Evolutionary conservation across 177 flowering plant genomes (phyloP).

Genomic region (Vitis hybrid): DNA sequence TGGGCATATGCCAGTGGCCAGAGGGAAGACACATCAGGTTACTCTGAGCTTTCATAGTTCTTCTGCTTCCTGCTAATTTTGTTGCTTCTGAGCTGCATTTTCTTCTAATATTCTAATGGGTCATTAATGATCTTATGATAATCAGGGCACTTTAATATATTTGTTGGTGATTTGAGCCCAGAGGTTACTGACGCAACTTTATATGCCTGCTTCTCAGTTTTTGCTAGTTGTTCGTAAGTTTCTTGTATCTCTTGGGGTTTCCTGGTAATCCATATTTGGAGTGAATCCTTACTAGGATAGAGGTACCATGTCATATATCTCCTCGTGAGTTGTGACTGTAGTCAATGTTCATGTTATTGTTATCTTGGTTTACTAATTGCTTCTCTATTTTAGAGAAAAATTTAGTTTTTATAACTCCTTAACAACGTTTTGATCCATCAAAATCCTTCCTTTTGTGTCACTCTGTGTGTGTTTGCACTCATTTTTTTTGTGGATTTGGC

Average conservation of each 20-base stretch:
- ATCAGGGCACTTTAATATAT: conserved; percentile 24
- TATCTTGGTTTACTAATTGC: too few species aligned
- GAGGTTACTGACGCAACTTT: conserved; percentile 31
- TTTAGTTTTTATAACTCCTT: too few species aligned
- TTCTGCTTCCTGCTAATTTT: not conserved
- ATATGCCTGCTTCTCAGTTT: conserved; percentile 30
- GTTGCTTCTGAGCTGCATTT: not conserved
- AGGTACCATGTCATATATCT: too few species aligned
- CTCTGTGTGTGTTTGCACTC: too few species aligned
- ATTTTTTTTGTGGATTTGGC: too few species aligned
- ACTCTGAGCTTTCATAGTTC: not conserved
- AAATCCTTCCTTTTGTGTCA: too few species aligned
- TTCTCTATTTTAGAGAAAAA: too few species aligned
- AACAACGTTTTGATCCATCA: too few species aligned
- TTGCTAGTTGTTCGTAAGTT: conserved; percentile 32
- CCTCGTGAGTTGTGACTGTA: too few species aligned
- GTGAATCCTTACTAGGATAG: too few species aligned
- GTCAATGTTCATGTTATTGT: too few species aligned
- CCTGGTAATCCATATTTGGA: not conserved
- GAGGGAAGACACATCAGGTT: conserved; percentile 29
- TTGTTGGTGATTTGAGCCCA: conserved; percentile 34
- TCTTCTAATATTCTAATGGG: not conserved
- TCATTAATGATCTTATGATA: not conserved
- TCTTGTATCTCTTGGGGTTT: not conserved
- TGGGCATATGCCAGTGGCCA: conserved; percentile 28